A percentile compares a stretch with the other conserved stretches of the same genome.
These are phyloP conservation scores for Neurospora sp. DNA, from an alignment of 2,329 filamentous ascomycete genomes.

Conservation along the genomic window DNA sequence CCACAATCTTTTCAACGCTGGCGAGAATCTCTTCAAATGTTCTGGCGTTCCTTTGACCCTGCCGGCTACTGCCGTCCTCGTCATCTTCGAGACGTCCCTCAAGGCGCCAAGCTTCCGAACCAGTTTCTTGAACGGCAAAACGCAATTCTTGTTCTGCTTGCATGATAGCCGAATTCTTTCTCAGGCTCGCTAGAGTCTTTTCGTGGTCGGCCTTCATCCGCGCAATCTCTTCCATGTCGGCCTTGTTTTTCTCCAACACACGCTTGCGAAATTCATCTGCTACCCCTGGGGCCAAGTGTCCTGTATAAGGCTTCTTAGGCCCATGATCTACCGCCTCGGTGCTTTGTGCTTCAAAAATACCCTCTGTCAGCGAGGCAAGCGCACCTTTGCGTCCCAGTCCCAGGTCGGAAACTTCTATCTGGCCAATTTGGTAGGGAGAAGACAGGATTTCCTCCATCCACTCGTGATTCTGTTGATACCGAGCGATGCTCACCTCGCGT, in stretches of 20 bases:
- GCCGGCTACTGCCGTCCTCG: conserved; percentile 42
- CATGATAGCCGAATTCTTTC: conserved; percentile 58
- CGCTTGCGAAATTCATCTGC: conserved; percentile 77
- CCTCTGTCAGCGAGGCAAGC: conserved; percentile 69
- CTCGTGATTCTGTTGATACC: conserved; percentile 92
- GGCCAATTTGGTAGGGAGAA: conserved; percentile 75
- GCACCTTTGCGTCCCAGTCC: conserved; percentile 79
- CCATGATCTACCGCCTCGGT: conserved; percentile 35
- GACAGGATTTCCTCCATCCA: conserved; percentile 98
- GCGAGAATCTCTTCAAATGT: conserved; percentile 64
- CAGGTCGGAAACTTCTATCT: conserved; percentile 80
- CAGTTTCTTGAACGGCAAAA: conserved; percentile 49
- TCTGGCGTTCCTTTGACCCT: conserved; percentile 34
- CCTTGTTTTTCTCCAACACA: conserved; percentile 59
- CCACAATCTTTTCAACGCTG: conserved; percentile 62
- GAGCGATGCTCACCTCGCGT: conserved; percentile 73
- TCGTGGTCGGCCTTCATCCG: conserved; percentile 73
- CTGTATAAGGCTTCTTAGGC: conserved; percentile 50
- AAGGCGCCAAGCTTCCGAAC: conserved; percentile 51
- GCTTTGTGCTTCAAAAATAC: conserved; percentile 63
- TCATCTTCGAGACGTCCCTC: conserved; percentile 45
- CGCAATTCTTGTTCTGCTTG: conserved; percentile 69
- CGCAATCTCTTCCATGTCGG: conserved; percentile 73
- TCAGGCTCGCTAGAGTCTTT: conserved; percentile 63
- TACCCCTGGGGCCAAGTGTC: conserved; percentile 62